Evolutionary conservation across 2,329 filamentous ascomycete genomes (phyloP), one percentile per base, ranked within the genome.

Genomic region (Sordariomycetes sp.): DNA sequence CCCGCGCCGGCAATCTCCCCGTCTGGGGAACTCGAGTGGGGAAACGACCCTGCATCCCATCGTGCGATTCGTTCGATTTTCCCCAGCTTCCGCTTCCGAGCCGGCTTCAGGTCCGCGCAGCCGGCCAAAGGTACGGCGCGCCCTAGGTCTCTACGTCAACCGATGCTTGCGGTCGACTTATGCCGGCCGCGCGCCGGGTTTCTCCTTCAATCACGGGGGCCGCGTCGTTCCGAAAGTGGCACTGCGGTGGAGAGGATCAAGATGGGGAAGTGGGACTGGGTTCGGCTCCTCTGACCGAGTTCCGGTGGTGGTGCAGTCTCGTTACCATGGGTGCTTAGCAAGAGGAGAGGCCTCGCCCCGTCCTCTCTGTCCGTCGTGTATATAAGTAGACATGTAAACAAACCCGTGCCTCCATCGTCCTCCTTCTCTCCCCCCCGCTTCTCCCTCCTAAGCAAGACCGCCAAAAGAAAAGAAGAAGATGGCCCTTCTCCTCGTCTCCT

Each of bases 401-500:
- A 34, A 53, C 17, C 52, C 52, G 17, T 13, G 4, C 12, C 34
- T 34, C 17, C 52, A 32, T n/a, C 15, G 52, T 20, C 12, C 13
- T 7, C 53, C 34, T 22, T 34, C 20, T 24, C 53, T 28, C 22
- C 10, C 54, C 34, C 34, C 22, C 13, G 12, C 28, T 13, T 13
- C 34, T 54, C 34, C 13, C 34, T 6, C 25, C n/a, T n/a, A n/a
- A 53, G 24, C 39, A 45, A 15, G 1, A 15, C n/a, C 35, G 25
- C 52, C 28, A 35, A n/a, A n/a, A n/a, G n/a, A n/a, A n/a, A n/a
- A n/a, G n/a, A n/a, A n/a, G n/a, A n/a, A n/a, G n/a, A 57, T 57
- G 55, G 50, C 55, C 22, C 45, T 57, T 35, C 34, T 58, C 42
- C 57, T 63, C 24, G 56, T 45, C 20, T 35, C 54, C 45, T 25